These are phyloP conservation scores for Populus hybrid DNA, from an alignment of 441 rosid species.

Conservation along the genomic window DNA sequence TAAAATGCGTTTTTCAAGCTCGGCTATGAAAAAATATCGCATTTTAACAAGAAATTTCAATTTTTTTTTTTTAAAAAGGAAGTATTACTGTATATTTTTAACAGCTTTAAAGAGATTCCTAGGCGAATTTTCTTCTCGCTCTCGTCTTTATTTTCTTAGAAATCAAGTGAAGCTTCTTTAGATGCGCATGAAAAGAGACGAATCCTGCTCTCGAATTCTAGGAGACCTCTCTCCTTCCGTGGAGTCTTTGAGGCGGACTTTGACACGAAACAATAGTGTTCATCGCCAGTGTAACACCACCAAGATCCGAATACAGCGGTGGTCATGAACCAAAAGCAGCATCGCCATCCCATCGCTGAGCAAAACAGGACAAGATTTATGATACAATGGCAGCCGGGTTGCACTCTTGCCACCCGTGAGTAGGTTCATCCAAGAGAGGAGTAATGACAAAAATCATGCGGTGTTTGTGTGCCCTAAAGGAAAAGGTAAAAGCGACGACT, in stretches of 20 bases:
- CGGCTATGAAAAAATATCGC: too few relatives aligned
- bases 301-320: too few relatives aligned
- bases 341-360: too few relatives aligned
- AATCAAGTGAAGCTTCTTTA: neutral
- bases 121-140: neutral
- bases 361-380: neutral
- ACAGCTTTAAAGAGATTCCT: neutral
- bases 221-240: neutral
- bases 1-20: too few relatives aligned
- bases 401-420: neutral
- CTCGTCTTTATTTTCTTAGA: neutral
- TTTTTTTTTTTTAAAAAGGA: neutral
- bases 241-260: neutral
- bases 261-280: neutral
- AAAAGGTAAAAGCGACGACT: too few relatives aligned
- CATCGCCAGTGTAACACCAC: neutral
- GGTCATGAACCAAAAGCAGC: neutral
- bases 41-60: neutral
- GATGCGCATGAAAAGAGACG: neutral
- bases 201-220: neutral
- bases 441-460: neutral
- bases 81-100: too few relatives aligned
- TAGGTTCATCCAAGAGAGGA: neutral
- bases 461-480: too few relatives aligned
- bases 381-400: neutral